Evolutionary conservation across 805 yeast genomes (phyloP), one percentile per base, ranked within the genome.

Genomic region (Metschnikowia arizonensis): DNA sequence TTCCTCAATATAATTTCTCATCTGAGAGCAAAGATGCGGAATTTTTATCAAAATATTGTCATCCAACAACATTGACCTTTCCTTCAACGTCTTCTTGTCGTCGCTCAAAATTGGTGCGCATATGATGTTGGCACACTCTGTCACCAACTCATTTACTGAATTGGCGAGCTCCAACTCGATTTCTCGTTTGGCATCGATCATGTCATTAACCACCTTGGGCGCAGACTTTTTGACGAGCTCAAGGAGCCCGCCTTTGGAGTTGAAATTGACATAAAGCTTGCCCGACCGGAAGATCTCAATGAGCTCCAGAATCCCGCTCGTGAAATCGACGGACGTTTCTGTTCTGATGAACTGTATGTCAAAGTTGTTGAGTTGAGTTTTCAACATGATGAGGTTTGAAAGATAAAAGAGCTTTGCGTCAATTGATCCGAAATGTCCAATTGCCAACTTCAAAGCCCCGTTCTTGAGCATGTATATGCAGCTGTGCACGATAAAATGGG

Each of bases 401-500:
- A 91, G 69, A 46, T 83, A 77, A 52, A 83, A 85, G 23, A 90
- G 65, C 43, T 79, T 78, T 0, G 85, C 72, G 53, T 83, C 90
- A 17, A 66, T 46, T 3, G 68, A 55, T 0, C 88, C 86, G 23
- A 76, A 64, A 52, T 73, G 65, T 5, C 68, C 54, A 29, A 62
- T 54, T 5, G 79, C 73, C 19, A 77, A 55, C 3, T 70, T 65
- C 51, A 75, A 75, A 15, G 66, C 64, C 10, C 85, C 83, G 12
- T 63, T 63, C 45, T 77, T 76, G 54, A 88, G 64, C 5, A 93
- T 79, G 12, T 66, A 57, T 30, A 88, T 77, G 55, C 93, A 83
- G 35, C 84, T 77, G 59, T 87, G 96, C 3, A 91, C 85, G 42
- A 88, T 82, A 46, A 85, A 80, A 61, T 88, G 96, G 0, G 97